Evolutionary conservation across 2,329 filamentous ascomycete species (phyloP).

Genomic region (Penicillium polonicum): DNA sequence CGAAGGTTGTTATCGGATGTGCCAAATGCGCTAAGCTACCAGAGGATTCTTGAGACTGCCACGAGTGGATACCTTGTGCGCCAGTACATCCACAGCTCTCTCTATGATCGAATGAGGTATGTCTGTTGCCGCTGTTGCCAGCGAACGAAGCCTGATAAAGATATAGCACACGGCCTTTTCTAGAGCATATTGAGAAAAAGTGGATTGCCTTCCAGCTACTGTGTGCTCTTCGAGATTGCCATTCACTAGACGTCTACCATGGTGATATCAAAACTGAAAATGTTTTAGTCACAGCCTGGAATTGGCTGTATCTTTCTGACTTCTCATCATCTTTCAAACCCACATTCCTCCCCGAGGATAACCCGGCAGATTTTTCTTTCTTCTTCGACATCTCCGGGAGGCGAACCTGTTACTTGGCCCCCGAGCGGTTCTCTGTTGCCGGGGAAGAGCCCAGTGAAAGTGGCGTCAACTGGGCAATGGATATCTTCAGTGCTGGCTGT

Average conservation of each 20-base stretch:
- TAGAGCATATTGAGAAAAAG: slow-evolving; percentile 98
- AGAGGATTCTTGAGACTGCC: slow-evolving; percentile 86
- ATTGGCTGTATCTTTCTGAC: slow-evolving; percentile 97
- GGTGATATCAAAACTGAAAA: slow-evolving; percentile 99
- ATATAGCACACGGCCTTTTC: slow-evolving; percentile 81
- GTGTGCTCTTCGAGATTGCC: slow-evolving; percentile 88
- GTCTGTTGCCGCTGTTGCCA: not conserved
- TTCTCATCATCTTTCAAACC: slow-evolving; percentile 97
- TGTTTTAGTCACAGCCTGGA: slow-evolving; percentile 95
- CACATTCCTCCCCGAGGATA: slow-evolving; percentile 89
- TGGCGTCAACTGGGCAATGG: slow-evolving; percentile 88
- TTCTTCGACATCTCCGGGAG: slow-evolving; percentile 93
- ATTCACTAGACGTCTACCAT: slow-evolving; percentile 84
- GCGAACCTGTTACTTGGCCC: slow-evolving; percentile 90
- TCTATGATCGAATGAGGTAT: slow-evolving; percentile 84
- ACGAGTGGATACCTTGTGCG: slow-evolving; percentile 90
- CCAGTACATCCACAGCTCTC: slow-evolving; percentile 92
- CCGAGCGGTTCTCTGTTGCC: slow-evolving; percentile 80
- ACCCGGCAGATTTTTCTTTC: slow-evolving; percentile 95
- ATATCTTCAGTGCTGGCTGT: slow-evolving; percentile 94
- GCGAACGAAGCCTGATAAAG: slow-evolving; percentile 26
- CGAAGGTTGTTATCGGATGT: slow-evolving; percentile 75
- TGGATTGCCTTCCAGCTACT: slow-evolving; percentile 96
- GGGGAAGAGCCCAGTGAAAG: slow-evolving; percentile 64
- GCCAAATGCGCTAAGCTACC: slow-evolving; percentile 86